phyloP scores from a whole-genome alignment of 2,329 filamentous ascomycete species.

The Calycina marina region DNA sequence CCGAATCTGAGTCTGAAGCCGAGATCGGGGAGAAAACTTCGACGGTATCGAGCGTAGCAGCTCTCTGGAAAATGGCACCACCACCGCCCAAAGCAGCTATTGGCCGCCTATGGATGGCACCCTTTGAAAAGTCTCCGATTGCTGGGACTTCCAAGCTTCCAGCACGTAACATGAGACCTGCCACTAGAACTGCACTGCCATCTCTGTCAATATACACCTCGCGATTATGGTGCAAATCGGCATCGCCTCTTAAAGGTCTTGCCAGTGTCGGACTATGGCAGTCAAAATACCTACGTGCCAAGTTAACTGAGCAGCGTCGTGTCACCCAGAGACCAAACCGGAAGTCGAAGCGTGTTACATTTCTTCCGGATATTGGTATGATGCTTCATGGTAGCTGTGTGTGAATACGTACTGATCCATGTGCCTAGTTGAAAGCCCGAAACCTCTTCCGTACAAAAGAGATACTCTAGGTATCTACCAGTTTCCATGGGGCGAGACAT shows the following conservation, averaged over 20 bases:
- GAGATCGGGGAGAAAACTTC: conserved; percentile 3
- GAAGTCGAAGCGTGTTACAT: conserved; percentile 39
- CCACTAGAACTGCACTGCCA: conserved; percentile 8
- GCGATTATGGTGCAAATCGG: conserved; percentile 18
- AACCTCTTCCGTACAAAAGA: conserved; percentile 41
- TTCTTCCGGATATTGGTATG: conserved; percentile 41
- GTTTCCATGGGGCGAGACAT: conserved; percentile 51
- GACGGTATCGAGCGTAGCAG: too few species aligned
- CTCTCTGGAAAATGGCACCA: conserved; percentile 15
- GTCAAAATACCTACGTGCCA: conserved; percentile 15
- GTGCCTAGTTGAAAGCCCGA: conserved; percentile 41
- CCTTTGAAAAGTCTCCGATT: conserved; percentile 5
- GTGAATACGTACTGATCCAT: too few species aligned
- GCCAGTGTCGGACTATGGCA: conserved; percentile 18
- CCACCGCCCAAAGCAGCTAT: conserved; percentile 6
- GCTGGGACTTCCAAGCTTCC: conserved; percentile 13
- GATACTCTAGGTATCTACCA: conserved; percentile 50
- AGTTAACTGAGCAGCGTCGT: conserved; percentile 26
- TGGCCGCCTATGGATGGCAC: conserved; percentile 17
- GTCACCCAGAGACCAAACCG: conserved; percentile 38
- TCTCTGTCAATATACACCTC: conserved; percentile 14
- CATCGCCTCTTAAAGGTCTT: conserved; percentile 5
- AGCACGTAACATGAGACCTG: conserved; percentile 17
- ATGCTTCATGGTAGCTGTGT: conserved; percentile 1
- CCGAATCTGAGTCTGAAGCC: conserved; percentile 11